Evolutionary conservation across 805 yeast genomes (phyloP).

Genomic region (Saturnispora zaruensis): DNA sequence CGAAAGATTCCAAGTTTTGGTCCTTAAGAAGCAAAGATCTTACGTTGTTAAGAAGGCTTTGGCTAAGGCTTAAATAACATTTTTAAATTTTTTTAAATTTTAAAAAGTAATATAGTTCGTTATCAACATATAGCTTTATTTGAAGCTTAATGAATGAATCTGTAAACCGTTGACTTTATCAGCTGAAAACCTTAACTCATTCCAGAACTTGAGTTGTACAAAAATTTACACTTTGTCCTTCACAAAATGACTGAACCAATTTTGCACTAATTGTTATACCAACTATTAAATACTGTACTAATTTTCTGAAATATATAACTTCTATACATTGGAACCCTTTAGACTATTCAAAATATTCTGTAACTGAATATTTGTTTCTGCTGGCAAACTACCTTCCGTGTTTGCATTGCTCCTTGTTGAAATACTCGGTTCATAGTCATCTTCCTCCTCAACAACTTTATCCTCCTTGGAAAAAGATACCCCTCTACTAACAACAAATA

Average conservation of each 20-base stretch:
- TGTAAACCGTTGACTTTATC: too few relatives aligned
- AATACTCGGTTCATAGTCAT: slow-evolving; percentile 5
- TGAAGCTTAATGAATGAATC: background rate
- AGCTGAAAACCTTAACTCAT: background rate
- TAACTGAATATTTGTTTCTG: slow-evolving; percentile 1
- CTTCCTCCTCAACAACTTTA: slow-evolving; percentile 13
- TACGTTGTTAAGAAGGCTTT: slow-evolving; percentile 91
- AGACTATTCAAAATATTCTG: slow-evolving; percentile 3
- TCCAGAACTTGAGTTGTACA: too few relatives aligned
- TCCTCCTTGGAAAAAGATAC: slow-evolving; percentile 10
- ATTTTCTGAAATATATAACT: too few relatives aligned
- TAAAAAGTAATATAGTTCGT: background rate
- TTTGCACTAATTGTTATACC: background rate
- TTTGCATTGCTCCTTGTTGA: background rate
- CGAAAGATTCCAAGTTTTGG: slow-evolving; percentile 99
- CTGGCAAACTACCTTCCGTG: background rate
- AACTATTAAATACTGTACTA: too few relatives aligned
- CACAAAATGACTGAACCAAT: too few relatives aligned
- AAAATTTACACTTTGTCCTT: too few relatives aligned
- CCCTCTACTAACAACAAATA: slow-evolving; percentile 24
- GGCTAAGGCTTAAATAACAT: slow-evolving; percentile 73
- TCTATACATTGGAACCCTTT: slow-evolving; percentile 2
- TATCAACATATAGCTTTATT: background rate
- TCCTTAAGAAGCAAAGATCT: slow-evolving; percentile 96
- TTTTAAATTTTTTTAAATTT: background rate